These are phyloP conservation scores for Amanita rubescens DNA, from an alignment of 768 basidiomycete species.

Conservation along the genomic window DNA sequence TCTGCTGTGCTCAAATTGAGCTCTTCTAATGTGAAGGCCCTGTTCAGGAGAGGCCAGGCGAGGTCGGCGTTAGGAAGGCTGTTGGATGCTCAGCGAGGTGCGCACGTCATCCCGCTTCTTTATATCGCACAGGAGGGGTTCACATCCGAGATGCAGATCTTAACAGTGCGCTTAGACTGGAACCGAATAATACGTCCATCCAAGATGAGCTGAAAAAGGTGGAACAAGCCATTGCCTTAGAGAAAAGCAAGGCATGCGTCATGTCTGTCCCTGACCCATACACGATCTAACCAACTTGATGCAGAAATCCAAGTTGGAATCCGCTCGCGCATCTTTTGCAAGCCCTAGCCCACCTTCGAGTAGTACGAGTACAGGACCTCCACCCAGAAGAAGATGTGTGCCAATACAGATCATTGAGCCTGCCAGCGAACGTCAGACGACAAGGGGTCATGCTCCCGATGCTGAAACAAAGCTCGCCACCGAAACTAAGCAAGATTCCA, in stretches of 20 bases:
- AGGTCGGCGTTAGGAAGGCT: slow-evolving; percentile 46
- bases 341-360: slow-evolving; percentile 1
- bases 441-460: background rate
- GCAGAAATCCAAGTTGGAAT: slow-evolving; percentile 22
- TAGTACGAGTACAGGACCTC: slow-evolving; percentile 5
- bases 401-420: slow-evolving; percentile 56
- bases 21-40: slow-evolving; percentile 63
- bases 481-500: background rate
- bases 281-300: background rate
- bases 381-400: slow-evolving; percentile 45
- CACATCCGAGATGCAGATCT: slow-evolving; percentile 42
- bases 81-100: slow-evolving; percentile 58
- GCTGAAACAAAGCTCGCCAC: background rate
- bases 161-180: slow-evolving; percentile 44
- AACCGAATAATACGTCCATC: slow-evolving; percentile 57
- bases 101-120: slow-evolving; percentile 15
- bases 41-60: slow-evolving; percentile 76
- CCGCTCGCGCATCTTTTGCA: slow-evolving; percentile 11
- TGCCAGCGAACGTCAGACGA: slow-evolving; percentile 1
- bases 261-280: background rate
- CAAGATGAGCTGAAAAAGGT: slow-evolving; percentile 56
- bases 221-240: slow-evolving; percentile 27
- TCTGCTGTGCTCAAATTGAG: slow-evolving; percentile 51
- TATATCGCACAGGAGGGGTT: background rate
- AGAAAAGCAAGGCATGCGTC: slow-evolving; percentile 27